Percentiles rank a stretch among this genome's conserved stretches.
Evolutionary conservation across 2,329 filamentous ascomycete species (phyloP).

Genomic region (Pestalotiopsis sp.): DNA sequence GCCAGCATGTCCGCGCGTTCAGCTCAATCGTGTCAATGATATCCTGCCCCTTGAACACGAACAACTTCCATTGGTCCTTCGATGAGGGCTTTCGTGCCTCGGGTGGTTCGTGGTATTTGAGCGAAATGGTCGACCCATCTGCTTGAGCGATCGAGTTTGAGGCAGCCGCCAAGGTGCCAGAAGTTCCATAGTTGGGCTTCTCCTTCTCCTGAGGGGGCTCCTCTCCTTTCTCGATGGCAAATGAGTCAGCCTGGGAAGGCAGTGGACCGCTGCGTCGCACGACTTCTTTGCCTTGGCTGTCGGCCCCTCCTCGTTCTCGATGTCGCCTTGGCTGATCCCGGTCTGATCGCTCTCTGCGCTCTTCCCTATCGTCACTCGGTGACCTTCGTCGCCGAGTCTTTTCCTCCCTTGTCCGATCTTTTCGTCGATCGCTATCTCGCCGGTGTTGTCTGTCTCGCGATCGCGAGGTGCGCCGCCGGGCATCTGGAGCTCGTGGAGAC

Average conservation of each 20-base stretch:
- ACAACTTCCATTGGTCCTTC: constrained; percentile 83
- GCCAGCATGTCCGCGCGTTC: constrained; percentile 80
- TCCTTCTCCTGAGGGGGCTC: constrained; percentile 68
- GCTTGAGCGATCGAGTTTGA: constrained; percentile 77
- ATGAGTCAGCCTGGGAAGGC: constrained; percentile 62
- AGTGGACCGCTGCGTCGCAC: constrained; percentile 51
- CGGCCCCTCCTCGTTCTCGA: constrained; percentile 23
- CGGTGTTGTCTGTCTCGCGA: constrained; percentile 30
- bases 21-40: constrained; percentile 83
- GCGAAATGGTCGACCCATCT: constrained; percentile 73
- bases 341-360: neutral
- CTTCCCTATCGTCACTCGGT: constrained; percentile 19
- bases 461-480: constrained; percentile 19
- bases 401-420: constrained; percentile 35
- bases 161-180: constrained; percentile 83
- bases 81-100: constrained; percentile 87
- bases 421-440: constrained; percentile 27
- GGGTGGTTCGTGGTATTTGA: constrained; percentile 95
- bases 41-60: constrained; percentile 85
- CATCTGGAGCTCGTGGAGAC: constrained; percentile 25
- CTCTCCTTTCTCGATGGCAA: constrained; percentile 56
- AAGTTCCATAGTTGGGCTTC: constrained; percentile 82
- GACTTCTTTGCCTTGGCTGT: constrained; percentile 28
- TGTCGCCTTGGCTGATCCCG: constrained; percentile 14
- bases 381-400: constrained; percentile 20